phyloP scores from a whole-genome alignment of 768 basidiomycete species.

The Russula brevipes region DNA sequence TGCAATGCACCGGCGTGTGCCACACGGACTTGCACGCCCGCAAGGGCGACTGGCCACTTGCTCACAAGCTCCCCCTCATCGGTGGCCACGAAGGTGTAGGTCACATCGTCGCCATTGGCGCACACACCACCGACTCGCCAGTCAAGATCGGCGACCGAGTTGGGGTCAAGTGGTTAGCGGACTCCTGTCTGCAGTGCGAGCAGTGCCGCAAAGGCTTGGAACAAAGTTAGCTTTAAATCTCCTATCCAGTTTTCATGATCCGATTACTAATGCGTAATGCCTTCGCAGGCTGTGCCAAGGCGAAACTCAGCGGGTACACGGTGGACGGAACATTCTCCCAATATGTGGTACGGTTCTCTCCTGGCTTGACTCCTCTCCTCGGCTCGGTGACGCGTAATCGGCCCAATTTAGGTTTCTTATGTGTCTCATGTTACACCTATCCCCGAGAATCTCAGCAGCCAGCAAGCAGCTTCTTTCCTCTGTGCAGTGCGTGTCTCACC shows the following conservation, averaged over 20 bases:
- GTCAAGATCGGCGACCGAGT: slow-evolving; percentile 76
- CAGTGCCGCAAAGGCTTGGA: slow-evolving; percentile 72
- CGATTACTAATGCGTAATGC: not conserved
- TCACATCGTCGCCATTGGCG: slow-evolving; percentile 71
- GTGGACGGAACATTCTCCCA: slow-evolving; percentile 74
- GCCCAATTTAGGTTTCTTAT: slow-evolving; percentile 49
- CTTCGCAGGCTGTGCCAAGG: slow-evolving; percentile 51
- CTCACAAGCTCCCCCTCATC: slow-evolving; percentile 59
- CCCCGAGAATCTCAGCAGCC: slow-evolving; percentile 60
- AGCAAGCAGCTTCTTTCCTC: slow-evolving; percentile 67
- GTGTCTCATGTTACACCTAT: slow-evolving; percentile 74
- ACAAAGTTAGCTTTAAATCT: slow-evolving; percentile 46
- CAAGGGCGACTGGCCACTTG: slow-evolving; percentile 74
- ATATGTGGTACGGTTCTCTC: slow-evolving; percentile 42
- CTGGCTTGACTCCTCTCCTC: slow-evolving; percentile 17
- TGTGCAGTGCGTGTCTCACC: slow-evolving; percentile 52
- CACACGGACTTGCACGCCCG: slow-evolving; percentile 79
- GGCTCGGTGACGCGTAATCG: not conserved
- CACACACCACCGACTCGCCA: slow-evolving; percentile 50
- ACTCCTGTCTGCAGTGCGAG: slow-evolving; percentile 72
- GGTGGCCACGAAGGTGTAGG: slow-evolving; percentile 82
- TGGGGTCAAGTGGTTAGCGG: slow-evolving; percentile 78
- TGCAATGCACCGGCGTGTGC: slow-evolving; percentile 78
- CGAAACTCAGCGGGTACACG: slow-evolving; percentile 61
- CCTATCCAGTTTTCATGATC: not conserved